phyloP scores from a whole-genome alignment of 2,329 filamentous ascomycete species.

The Biscogniauxia mediterranea region DNA sequence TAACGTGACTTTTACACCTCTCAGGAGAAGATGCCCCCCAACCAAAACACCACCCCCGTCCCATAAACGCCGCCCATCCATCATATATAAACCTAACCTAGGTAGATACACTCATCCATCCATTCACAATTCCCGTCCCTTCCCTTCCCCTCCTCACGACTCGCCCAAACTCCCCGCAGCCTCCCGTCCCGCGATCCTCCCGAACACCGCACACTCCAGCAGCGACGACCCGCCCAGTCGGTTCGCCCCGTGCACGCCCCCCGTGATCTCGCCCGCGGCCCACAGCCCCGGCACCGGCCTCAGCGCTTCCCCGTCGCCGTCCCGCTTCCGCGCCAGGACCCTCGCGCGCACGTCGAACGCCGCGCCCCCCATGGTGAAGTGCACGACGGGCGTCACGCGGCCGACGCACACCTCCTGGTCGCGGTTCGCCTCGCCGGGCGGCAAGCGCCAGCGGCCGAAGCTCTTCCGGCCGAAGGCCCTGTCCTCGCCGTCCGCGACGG shows the following conservation, averaged over 20 bases:
- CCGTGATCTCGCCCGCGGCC: conserved; percentile 64
- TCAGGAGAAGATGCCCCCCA: too few relatives aligned
- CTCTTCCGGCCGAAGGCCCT: conserved; percentile 48
- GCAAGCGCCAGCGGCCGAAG: conserved; percentile 57
- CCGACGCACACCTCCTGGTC: conserved; percentile 58
- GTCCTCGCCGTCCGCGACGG: conserved; percentile 37
- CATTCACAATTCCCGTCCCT: not conserved
- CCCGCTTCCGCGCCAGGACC: conserved; percentile 43
- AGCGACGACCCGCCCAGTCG: conserved; percentile 60
- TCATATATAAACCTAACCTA: not conserved
- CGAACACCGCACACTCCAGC: conserved; percentile 64
- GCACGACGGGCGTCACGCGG: conserved; percentile 59
- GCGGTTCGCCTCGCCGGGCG: conserved; percentile 39
- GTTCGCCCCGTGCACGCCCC: conserved; percentile 63
- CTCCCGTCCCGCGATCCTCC: conserved; percentile 53
- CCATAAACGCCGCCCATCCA: too few relatives aligned
- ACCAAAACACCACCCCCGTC: too few relatives aligned
- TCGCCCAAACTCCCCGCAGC: conserved; percentile 36
- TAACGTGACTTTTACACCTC: too few relatives aligned
- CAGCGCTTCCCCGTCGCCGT: conserved; percentile 28
- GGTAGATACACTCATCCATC: not conserved
- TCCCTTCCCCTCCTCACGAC: not conserved
- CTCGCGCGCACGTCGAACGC: conserved; percentile 53
- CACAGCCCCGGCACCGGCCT: conserved; percentile 54
- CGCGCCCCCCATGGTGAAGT: conserved; percentile 67